These are phyloP conservation scores for Lenzites betulinus DNA, from an alignment of 768 basidiomycete species.

Conservation along the genomic window DNA sequence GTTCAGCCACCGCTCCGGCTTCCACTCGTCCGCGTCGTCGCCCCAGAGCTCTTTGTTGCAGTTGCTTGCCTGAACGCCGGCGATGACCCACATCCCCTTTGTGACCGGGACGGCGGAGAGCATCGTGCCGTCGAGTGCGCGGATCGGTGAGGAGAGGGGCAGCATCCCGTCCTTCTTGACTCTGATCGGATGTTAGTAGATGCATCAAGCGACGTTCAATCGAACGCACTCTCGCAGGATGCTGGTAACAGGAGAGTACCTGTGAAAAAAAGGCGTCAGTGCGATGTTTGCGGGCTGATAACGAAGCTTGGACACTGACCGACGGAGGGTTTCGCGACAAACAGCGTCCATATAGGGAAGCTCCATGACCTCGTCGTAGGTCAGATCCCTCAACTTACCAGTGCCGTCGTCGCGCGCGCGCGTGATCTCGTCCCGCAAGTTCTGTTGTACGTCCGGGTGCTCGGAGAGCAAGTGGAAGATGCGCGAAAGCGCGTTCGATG, in stretches of 20 bases:
- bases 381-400: constrained; percentile 31
- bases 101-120: constrained; percentile 43
- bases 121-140: constrained; percentile 39
- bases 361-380: constrained; percentile 20
- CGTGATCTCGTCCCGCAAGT: constrained; percentile 30
- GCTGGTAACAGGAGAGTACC: constrained; percentile 13
- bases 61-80: constrained; percentile 50
- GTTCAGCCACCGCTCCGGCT: constrained; percentile 38
- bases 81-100: constrained; percentile 46
- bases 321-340: constrained; percentile 57
- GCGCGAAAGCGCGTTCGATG: constrained; percentile 25
- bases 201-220: too few species aligned
- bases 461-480: constrained; percentile 29
- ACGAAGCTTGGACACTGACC: constrained; percentile 51
- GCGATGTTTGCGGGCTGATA: constrained; percentile 15
- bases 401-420: constrained; percentile 26
- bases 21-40: constrained; percentile 42
- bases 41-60: constrained; percentile 47
- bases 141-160: constrained; percentile 51
- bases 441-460: constrained; percentile 39
- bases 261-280: not conserved
- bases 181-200: not conserved
- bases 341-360: constrained; percentile 68
- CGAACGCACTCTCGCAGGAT: constrained; percentile 6
- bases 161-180: constrained; percentile 49